These are phyloP conservation scores for Termitomyces heimii DNA, from an alignment of 768 basidiomycete genomes.

Conservation along the genomic window DNA sequence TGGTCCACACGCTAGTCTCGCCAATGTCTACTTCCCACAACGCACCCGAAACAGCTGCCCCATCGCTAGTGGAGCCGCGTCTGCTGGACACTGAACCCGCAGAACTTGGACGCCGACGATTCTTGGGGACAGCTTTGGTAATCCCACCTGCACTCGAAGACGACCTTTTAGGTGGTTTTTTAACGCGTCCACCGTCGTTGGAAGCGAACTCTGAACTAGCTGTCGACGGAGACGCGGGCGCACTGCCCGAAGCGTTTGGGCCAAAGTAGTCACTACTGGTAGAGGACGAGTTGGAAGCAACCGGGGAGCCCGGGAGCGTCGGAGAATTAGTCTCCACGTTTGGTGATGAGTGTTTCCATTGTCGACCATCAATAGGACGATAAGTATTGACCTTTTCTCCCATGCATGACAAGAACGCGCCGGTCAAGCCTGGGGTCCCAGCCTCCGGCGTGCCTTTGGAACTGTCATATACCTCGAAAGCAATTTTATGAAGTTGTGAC, in stretches of 20 bases:
- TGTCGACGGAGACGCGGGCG: conserved; percentile 62
- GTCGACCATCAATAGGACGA: conserved; percentile 75
- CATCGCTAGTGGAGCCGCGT: conserved; percentile 61
- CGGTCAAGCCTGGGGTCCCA: conserved; percentile 72
- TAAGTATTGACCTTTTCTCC: conserved; percentile 92
- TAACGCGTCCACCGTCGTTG: conserved; percentile 82
- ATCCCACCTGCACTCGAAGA: conserved; percentile 66
- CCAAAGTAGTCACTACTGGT: conserved; percentile 64
- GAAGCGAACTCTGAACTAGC: conserved; percentile 60
- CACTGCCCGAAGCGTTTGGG: conserved; percentile 48
- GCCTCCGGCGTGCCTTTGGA: conserved; percentile 64
- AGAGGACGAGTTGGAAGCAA: conserved; percentile 57
- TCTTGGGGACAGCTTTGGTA: conserved; percentile 45
- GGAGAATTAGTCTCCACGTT: conserved; percentile 46
- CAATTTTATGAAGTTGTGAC: conserved; percentile 93
- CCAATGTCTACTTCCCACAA: conserved; percentile 90
- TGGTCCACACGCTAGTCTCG: conserved; percentile 92
- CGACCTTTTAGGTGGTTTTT: conserved; percentile 62
- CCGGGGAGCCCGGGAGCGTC: conserved; percentile 62
- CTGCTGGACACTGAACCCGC: conserved; percentile 65
- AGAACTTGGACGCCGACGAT: conserved; percentile 71
- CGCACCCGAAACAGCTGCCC: conserved; percentile 69
- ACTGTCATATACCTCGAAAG: conserved; percentile 83
- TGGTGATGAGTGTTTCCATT: conserved; percentile 54
- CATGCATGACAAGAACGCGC: conserved; percentile 87